These are phyloP conservation scores for Torulaspora maleeae DNA, from an alignment of 805 yeast species.

Conservation along the genomic window DNA sequence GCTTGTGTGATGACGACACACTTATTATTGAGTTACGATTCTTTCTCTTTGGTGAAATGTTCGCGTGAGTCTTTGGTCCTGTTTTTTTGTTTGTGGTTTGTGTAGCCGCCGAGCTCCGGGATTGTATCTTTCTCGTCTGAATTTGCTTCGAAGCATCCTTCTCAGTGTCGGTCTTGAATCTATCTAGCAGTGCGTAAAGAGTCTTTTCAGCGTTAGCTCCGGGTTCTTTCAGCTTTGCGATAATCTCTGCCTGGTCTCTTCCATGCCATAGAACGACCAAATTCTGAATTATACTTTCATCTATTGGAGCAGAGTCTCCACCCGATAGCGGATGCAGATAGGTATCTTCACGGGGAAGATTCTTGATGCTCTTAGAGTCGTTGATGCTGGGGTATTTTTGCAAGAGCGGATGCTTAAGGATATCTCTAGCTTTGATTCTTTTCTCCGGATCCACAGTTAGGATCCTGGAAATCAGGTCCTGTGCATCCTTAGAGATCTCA, in stretches of 20 bases:
- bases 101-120: constrained; percentile 14
- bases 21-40: constrained; percentile 42
- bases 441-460: constrained; percentile 74
- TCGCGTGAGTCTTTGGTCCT: constrained; percentile 3
- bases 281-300: constrained; percentile 68
- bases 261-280: constrained; percentile 80
- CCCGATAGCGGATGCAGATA: constrained; percentile 37
- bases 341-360: constrained; percentile 39
- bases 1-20: constrained; percentile 47
- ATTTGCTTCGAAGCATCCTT: constrained; percentile 31
- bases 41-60: constrained; percentile 32
- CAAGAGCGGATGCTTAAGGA: constrained; percentile 75
- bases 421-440: constrained; percentile 74
- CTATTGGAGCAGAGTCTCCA: constrained; percentile 45
- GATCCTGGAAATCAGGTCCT: constrained; percentile 77
- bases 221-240: constrained; percentile 48
- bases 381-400: constrained; percentile 54
- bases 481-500: constrained; percentile 77
- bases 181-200: constrained; percentile 66
- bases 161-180: constrained; percentile 59
- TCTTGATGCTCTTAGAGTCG: constrained; percentile 35
- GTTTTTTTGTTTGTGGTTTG: constrained; percentile 10
- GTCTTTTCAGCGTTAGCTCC: constrained; percentile 73
- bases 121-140: constrained; percentile 41
- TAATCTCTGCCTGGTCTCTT: constrained; percentile 50